phyloP scores from a whole-genome alignment of 306 rosid genomes.

The Cicer bijugum region DNA sequence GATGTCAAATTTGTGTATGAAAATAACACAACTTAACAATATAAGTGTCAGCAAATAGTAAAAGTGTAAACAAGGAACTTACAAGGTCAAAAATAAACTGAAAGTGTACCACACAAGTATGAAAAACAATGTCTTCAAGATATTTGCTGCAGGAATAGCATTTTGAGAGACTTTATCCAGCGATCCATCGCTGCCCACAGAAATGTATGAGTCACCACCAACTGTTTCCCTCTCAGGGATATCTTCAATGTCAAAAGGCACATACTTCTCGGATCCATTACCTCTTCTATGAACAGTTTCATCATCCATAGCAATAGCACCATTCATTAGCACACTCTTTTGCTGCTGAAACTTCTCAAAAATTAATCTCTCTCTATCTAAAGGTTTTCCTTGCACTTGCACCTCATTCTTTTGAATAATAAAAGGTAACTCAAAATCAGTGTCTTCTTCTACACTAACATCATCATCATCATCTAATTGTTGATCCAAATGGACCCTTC shows the following conservation, averaged over 20 bases:
- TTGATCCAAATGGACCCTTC: slow-evolving; percentile 50
- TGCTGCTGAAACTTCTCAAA: slow-evolving; percentile 52
- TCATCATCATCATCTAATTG: slow-evolving; percentile 48
- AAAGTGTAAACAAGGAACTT: slow-evolving; percentile 54
- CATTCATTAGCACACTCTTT: slow-evolving; percentile 54
- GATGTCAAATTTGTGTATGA: too few relatives aligned
- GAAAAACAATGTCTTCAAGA: slow-evolving; percentile 84
- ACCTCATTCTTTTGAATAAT: slow-evolving; percentile 54
- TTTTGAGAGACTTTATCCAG: slow-evolving; percentile 43
- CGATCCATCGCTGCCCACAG: slow-evolving; percentile 49
- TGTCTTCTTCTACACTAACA: slow-evolving; percentile 55
- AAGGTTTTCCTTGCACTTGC: slow-evolving; percentile 45
- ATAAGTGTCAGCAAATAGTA: slow-evolving; percentile 15
- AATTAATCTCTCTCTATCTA: slow-evolving; percentile 49
- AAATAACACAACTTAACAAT: too few relatives aligned
- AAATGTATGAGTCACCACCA: slow-evolving; percentile 46
- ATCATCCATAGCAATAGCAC: slow-evolving; percentile 56
- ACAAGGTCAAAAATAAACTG: slow-evolving; percentile 96
- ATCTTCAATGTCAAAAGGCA: slow-evolving; percentile 71
- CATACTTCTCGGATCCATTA: slow-evolving; percentile 58
- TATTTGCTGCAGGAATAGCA: slow-evolving; percentile 56
- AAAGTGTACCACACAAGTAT: slow-evolving; percentile 86
- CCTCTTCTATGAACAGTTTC: slow-evolving; percentile 54
- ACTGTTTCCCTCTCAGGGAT: slow-evolving; percentile 50
- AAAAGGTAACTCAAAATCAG: slow-evolving; percentile 66